Evolutionary conservation across 2,329 filamentous ascomycete genomes (phyloP), one percentile per base, ranked within the genome.

Genomic region (Graphilbum ipis-grandicollis): DNA sequence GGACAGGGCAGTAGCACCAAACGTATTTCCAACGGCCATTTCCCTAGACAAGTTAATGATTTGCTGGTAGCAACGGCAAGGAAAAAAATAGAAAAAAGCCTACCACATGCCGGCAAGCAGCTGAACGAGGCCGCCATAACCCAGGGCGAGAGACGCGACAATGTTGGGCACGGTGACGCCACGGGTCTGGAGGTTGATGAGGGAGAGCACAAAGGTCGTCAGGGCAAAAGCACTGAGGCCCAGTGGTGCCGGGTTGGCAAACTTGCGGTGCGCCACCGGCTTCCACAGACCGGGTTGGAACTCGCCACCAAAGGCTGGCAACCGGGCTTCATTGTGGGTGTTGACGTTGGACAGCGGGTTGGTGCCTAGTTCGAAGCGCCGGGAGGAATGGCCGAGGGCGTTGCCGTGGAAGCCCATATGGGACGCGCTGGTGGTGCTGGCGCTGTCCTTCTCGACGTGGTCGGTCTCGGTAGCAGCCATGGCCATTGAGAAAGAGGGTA

Each of bases 91-190:
- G 18, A 30, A 19, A 18, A 3, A 8, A 9, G 9, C 13, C 56
- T 67, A 84, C 82, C 82, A 90, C 82, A 88, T 90, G 61, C 82
- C 82, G 45, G 81, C 78, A 18, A 83, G 62, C 35, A 88, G 64
- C 61, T 90, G 82, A 31, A 86, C 72, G 14, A 85, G 62, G 48
- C 80, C 81, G 48, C 81, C 81, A 52, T 86, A 86, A 19, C 68
- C 80, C 47, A 78, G 77, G 6, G 79, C 79, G 14, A 78, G 58
- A 12, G 71, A 69, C 9, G 85, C 64, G 32, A 78, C 73, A 38
- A 88, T 68, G 51, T 74, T 79, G 33, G 79, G 75, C 3, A 52
- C 54, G 2, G 56, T 56, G 38, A 85, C 61, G 39, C 63, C 66
- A 12, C 74, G 68, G 3, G 75, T 60, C 37, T 70, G 63, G 56